Conservation (phyloP, 2,329 filamentous ascomycete species). For the Alternaria arbusti region DNA sequence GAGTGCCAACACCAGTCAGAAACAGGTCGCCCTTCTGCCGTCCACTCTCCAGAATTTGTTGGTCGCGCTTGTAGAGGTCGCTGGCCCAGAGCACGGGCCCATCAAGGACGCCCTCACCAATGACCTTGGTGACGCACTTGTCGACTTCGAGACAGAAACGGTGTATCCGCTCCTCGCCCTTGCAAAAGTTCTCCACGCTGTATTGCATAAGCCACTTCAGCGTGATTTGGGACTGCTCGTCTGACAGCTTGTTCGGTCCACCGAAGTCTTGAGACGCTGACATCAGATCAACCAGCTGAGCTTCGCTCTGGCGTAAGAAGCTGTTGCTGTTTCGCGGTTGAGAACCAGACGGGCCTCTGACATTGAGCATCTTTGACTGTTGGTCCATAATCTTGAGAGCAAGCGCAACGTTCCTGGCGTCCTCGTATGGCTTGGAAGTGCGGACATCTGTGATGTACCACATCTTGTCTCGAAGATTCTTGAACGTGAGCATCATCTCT, state of each 20-base stretch:
- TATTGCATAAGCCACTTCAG: conserved; percentile 80
- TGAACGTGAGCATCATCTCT: conserved; percentile 74
- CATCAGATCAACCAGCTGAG: conserved; percentile 85
- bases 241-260: conserved; percentile 93
- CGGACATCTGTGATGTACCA: conserved; percentile 97
- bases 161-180: conserved; percentile 92
- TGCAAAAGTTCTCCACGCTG: conserved; percentile 90
- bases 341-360: conserved; percentile 48
- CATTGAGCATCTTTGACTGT: conserved; percentile 50
- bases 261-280: conserved; percentile 83
- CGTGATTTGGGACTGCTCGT: conserved; percentile 89
- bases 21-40: conserved; percentile 58
- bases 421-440: conserved; percentile 86
- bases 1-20: conserved; percentile 53
- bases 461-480: conserved; percentile 90
- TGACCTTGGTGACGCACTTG: conserved; percentile 81
- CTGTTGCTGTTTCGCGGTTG: conserved; percentile 55
- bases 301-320: conserved; percentile 80
- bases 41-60: conserved; percentile 63
- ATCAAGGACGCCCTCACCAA: conserved; percentile 82
- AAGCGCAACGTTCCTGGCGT: conserved; percentile 82
- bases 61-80: conserved; percentile 82
- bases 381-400: conserved; percentile 91
- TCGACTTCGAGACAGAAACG: conserved; percentile 91
- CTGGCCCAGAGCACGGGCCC: conserved; percentile 92